Evolutionary conservation across 768 basidiomycete genomes (phyloP).

Genomic region (Lentinula sp.): DNA sequence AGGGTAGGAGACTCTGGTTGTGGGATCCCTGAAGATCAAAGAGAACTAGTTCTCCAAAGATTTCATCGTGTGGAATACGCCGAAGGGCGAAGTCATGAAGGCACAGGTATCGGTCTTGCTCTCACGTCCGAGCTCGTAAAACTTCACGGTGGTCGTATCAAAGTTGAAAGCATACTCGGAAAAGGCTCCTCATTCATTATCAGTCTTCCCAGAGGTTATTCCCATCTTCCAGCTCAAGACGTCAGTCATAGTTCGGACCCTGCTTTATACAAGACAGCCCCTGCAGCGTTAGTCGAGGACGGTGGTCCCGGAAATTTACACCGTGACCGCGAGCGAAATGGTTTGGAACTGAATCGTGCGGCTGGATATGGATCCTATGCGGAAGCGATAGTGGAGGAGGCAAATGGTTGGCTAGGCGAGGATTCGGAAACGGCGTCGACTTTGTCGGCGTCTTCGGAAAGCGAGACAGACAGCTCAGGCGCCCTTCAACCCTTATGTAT

Average conservation of each 20-base stretch:
- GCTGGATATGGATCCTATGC: constrained; percentile 1
- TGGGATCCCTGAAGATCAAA: constrained; percentile 7
- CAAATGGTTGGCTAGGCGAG: constrained; percentile 1
- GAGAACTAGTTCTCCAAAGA: not conserved
- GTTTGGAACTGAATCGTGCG: not conserved
- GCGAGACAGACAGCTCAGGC: not conserved
- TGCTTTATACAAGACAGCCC: not conserved
- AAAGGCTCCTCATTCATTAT: constrained; percentile 3
- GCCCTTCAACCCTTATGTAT: not conserved
- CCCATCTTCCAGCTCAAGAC: constrained; percentile 3
- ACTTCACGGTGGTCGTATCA: constrained; percentile 3
- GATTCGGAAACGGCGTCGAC: constrained; percentile 6
- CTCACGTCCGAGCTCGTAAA: constrained; percentile 7
- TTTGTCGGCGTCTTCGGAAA: not conserved
- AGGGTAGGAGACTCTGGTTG: constrained; percentile 6
- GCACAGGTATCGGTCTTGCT: constrained; percentile 8
- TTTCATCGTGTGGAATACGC: constrained; percentile 6
- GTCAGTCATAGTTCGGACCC: not conserved
- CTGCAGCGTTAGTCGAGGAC: too few species aligned
- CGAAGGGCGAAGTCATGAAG: constrained; percentile 6
- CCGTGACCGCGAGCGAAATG: not conserved
- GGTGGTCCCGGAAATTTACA: not conserved
- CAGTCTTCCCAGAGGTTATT: not conserved
- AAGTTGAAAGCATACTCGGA: constrained; percentile 3
- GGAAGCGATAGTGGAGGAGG: constrained; percentile 5